phyloP scores from a whole-genome alignment of 2,329 filamentous ascomycete species.

The Ilyonectria destructans region DNA sequence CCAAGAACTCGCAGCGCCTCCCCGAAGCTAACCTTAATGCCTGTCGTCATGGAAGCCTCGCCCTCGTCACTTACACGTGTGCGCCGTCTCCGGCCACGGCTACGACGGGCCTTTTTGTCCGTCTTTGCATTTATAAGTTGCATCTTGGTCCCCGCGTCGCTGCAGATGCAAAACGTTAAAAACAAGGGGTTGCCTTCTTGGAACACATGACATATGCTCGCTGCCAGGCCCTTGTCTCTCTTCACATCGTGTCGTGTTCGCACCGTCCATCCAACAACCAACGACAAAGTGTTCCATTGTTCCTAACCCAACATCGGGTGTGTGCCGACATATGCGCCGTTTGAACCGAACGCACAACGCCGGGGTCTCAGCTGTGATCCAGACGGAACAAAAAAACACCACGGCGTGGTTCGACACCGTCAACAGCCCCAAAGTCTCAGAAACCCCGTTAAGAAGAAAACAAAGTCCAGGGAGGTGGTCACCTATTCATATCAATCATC shows the following conservation, averaged over 20 bases:
- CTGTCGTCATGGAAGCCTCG: conserved; percentile 12
- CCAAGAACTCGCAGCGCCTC: conserved; percentile 17
- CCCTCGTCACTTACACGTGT: not conserved
- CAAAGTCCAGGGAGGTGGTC: not conserved
- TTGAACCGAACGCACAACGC: not conserved
- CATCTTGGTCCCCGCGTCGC: not conserved
- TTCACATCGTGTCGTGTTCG: not conserved
- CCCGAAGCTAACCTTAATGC: conserved; percentile 8
- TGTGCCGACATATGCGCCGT: not conserved
- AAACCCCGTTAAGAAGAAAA: not conserved
- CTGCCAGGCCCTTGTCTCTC: not conserved
- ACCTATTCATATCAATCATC: not conserved
- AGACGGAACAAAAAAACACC: not conserved
- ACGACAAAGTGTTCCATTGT: conserved; percentile 2
- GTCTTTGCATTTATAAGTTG: not conserved
- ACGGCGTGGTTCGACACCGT: not conserved
- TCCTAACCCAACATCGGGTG: not conserved
- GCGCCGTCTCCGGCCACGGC: not conserved
- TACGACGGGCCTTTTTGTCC: not conserved
- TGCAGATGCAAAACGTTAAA: conserved; percentile 37
- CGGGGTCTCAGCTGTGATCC: not conserved
- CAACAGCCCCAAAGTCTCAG: not conserved
- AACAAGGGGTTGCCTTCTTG: conserved; percentile 26
- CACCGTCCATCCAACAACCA: not conserved
- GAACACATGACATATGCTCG: conserved; percentile 5